Evolutionary conservation across 805 yeast species (phyloP), one percentile per base, ranked within the genome.

Genomic region (Saitoella complicata): DNA sequence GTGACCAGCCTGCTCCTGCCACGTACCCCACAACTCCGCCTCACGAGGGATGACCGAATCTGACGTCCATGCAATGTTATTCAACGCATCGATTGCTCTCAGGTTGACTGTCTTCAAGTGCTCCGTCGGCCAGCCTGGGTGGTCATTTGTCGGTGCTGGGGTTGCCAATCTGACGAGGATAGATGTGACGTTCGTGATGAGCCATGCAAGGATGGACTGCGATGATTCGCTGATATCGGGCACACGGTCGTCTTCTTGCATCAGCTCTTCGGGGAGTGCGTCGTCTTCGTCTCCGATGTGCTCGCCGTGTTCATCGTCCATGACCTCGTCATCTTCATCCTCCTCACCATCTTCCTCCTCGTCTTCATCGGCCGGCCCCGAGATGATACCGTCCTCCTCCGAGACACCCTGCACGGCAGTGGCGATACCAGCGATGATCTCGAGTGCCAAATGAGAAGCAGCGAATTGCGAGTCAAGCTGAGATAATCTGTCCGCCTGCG

Each of bases 371-470:
- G 43, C 52, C 4, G 31, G 36, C 7, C n/a, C 32, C 12, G 37
- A n/a, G 40, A n/a, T 39, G 11, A 7, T 29, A 9, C 31, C 32
- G 12, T 30, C 21, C n/a, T 21, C 21, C 21, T 21, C 21, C 21
- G 21, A 21, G 21, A 21, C 21, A 21, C 21, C 21, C 21, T 21
- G 21, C 21, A 68, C 53, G 31, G 65, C 60, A 58, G 86, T 95
- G 52, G 80, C 71, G 5, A 78, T 66, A 1, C 87, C 80, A 1
- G 95, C 75, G 29, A 84, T 65, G 32, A 88, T 59, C 58, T 88
- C 97, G 21, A 87, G 61, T 0, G 80, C 67, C 0, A 79, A 68
- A 53, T 84, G 21, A 21, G 21, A 21, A 21, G 21, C 21, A 21
- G 21, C 21, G 4, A 21, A 21, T 21, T 21, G 21, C 21, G 21